phyloP scores from a whole-genome alignment of 140 eudicot species.

The Stevia rebaudiana region DNA sequence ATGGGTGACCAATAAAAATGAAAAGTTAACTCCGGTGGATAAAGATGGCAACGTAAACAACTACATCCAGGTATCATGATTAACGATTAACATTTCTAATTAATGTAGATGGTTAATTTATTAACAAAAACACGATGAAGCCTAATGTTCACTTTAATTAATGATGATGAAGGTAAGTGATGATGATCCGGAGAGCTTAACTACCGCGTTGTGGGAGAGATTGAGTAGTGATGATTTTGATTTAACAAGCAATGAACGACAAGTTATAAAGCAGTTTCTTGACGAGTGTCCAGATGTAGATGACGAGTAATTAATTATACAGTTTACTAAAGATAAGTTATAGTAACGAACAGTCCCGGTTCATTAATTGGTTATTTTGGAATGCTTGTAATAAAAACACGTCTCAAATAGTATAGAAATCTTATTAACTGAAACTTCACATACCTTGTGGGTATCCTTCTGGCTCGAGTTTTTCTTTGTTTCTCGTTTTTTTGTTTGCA shows the following conservation, averaged over 20 bases:
- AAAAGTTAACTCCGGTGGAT: conserved; percentile 55
- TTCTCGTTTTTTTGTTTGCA: too few species aligned
- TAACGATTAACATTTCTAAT: not conserved
- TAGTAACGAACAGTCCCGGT: not conserved
- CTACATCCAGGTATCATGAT: conserved; percentile 56
- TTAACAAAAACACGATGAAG: not conserved
- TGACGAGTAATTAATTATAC: too few species aligned
- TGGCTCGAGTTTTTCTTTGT: too few species aligned
- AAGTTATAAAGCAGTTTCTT: conserved; percentile 47
- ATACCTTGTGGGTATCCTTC: too few species aligned
- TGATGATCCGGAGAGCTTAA: conserved; percentile 45
- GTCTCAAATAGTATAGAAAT: not conserved
- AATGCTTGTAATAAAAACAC: not conserved
- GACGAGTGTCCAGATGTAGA: conserved; percentile 43
- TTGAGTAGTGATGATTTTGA: conserved; percentile 60
- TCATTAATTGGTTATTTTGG: not conserved
- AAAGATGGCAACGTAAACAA: conserved; percentile 83
- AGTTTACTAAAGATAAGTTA: too few species aligned
- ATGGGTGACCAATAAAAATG: conserved; percentile 60
- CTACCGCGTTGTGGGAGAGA: conserved; percentile 53
- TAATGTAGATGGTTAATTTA: not conserved
- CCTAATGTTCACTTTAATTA: conserved; percentile 3
- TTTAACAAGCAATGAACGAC: conserved; percentile 52
- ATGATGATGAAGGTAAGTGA: conserved; percentile 50
- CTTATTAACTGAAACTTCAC: not conserved